Base-by-base conservation (phyloP, 108 stramenopile species). In the Stephanodiscus minutulus region DNA sequence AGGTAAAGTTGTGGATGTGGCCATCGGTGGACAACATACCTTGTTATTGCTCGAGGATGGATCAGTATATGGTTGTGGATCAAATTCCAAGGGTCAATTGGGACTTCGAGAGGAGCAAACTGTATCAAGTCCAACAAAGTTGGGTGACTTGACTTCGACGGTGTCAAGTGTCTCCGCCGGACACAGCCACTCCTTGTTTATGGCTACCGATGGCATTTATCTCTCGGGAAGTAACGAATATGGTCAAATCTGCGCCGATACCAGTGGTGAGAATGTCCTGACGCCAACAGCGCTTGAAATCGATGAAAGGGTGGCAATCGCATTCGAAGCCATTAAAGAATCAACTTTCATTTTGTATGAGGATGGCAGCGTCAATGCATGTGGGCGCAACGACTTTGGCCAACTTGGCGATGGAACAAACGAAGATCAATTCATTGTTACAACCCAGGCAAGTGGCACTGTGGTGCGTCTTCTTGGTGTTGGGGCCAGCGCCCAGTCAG, bases 11-110 rank as follows among this genome's bases (percentile, higher is more conserved):
- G 25, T 79, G 24, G 73, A 64, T 39, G 73, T 73, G 22, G 78
- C 78, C 13, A 64, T 74, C 20, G 84, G 84, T 10, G 78, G 79
- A 22, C 74, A 85, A 28, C 82, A 83, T 48, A 74, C 81, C 20
- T 65, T 85, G 39, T 62, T 79, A 5, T 56, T 80, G 7, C 70
- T 71, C 29, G 58, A 63, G 36, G 70, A 81, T 54, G 84, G 84
- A 48, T 56, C 52, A 3, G 73, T 74, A 6, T 83, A 65, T 47
- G 77, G 59, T 11, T 85, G 82, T 47, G 84, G 84, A 13, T 68
- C 68, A 10, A 85, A 85, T 65, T 33, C 24, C 1, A 31, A 64
- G 18, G 84, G 84, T 8, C 78, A 83, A 48, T 37, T 82, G n/a
- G 84, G 84, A 33, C 61, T 82, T 9, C 82, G 77, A 35, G 36